Evolutionary conservation across 2,329 filamentous ascomycete genomes (phyloP), one percentile per base, ranked within the genome.

Genomic region (Nothophoma quercina): DNA sequence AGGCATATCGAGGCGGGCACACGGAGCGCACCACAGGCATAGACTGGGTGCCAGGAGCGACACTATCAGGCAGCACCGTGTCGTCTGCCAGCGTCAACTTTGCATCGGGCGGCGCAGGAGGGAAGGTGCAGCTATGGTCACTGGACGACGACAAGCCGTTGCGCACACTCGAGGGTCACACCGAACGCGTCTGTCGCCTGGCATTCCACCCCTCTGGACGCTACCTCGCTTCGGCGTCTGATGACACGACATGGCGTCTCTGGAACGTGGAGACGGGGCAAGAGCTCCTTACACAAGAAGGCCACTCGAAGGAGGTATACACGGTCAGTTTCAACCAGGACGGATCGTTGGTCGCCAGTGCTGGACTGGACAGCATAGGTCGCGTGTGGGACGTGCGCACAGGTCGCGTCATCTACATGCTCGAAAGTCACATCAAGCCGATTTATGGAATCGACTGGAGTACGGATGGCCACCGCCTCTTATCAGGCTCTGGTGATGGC

Each of bases 361-460:
- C 89, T n/a, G 95, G 95, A 2, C 81, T 96, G 23, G 95, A 99
- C 77, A 96, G 91, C 65, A 93, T 97, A 48, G 95, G 93, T 3
- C 86, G 95, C 34, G 89, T 99, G 52, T 99, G 95, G 95, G 95
- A 99, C 78, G 73, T 98, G 29, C 85, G 95, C 48, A 95, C 92
- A 1, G 95, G 95, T 10, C 85, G 95, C 51, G 97, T 93, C 0
- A 90, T 96, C 58, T 97, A 97, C 90, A 91, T 98, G 61, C 81
- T 99, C 1, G 93, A 98, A 69, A 90, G 90, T 1, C 91, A 96
- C 67, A 95, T 97, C 69, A 90, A 93, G 57, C 93, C 96, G 12
- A 96, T 99, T 46, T 93, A 96, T 67, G 92, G 88, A 0, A 79
- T 98, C 5, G 93, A 97, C 73, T 99, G 96, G 95, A 87, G 90